Percentiles rank a stretch among this genome's conserved stretches.
phyloP scores from a whole-genome alignment of 495 filamentous ascomycete species.

The Lophium mytilinum region DNA sequence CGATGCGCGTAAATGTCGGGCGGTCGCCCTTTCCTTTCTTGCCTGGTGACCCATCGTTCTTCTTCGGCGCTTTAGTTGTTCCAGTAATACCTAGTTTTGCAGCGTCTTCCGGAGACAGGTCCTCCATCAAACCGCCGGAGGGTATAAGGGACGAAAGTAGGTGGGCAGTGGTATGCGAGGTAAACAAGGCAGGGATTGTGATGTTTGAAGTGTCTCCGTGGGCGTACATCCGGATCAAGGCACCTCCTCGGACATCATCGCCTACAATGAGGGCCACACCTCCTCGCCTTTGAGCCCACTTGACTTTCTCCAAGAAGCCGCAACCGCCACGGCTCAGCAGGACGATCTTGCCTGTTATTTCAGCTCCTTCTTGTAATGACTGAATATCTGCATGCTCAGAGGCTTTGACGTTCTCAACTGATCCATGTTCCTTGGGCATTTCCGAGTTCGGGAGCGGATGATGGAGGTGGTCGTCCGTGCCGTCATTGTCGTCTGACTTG shows the following conservation, averaged over 20 bases:
- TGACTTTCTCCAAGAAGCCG: conserved; percentile 93
- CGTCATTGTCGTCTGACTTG: conserved; percentile 49
- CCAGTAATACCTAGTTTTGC: conserved; percentile 29
- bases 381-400: conserved; percentile 82
- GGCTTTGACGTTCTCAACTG: conserved; percentile 33
- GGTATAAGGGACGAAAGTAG: conserved; percentile 84
- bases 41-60: conserved; percentile 5
- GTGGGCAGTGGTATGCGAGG: conserved; percentile 88
- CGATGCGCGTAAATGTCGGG: conserved; percentile 23
- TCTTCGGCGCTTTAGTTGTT: conserved; percentile 14
- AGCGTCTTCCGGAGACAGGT: conserved; percentile 43
- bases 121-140: conserved; percentile 51
- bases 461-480: conserved; percentile 88
- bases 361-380: conserved; percentile 85
- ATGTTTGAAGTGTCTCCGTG: conserved; percentile 89
- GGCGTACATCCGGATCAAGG: conserved; percentile 93
- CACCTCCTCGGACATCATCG: conserved; percentile 78
- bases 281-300: conserved; percentile 89
- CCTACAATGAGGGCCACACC: conserved; percentile 87
- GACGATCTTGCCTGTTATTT: conserved; percentile 88
- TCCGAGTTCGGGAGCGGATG: conserved; percentile 49
- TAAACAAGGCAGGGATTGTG: conserved; percentile 89
- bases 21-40: conserved; percentile 9
- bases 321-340: conserved; percentile 87
- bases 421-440: conserved; percentile 29